A percentile compares a stretch with the other conserved stretches of the same genome.
These are phyloP conservation scores for Colletotrichum lindemuthianum DNA, from an alignment of 2,329 filamentous ascomycete species.

Conservation along the genomic window DNA sequence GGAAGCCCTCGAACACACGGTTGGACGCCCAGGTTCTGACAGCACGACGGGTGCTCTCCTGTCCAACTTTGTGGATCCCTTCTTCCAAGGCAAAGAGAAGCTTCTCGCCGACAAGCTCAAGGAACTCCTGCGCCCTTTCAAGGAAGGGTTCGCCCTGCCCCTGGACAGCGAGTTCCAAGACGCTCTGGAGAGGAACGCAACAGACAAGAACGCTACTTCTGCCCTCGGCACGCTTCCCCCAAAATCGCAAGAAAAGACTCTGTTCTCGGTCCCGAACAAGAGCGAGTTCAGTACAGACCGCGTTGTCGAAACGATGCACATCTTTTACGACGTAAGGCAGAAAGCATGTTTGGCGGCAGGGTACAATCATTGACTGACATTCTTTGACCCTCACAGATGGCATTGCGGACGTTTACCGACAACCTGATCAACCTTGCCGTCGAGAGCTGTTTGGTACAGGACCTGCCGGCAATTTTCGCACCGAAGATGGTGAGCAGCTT, in stretches of 20 bases:
- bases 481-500: conserved; percentile 48
- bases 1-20: conserved; percentile 41
- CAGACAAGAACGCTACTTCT: background rate
- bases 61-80: conserved; percentile 43
- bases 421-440: conserved; percentile 59
- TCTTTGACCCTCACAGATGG: conserved; percentile 48
- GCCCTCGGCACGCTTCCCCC: background rate
- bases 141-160: conserved; percentile 45
- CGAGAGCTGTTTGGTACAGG: conserved; percentile 57
- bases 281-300: conserved; percentile 49
- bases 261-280: background rate
- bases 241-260: conserved; percentile 32
- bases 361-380: background rate
- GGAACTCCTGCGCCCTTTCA: conserved; percentile 52
- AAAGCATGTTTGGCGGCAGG: background rate
- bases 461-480: conserved; percentile 53
- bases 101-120: conserved; percentile 47
- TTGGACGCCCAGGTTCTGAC: conserved; percentile 26
- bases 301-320: conserved; percentile 55
- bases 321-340: conserved; percentile 53
- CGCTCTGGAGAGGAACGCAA: conserved; percentile 7
- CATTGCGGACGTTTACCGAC: conserved; percentile 56
- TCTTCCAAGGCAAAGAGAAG: conserved; percentile 44
- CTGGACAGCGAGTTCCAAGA: conserved; percentile 46
- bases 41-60: conserved; percentile 40